Evolutionary conservation across 2,329 filamentous ascomycete species (phyloP).

Genomic region (Microsporum canis): DNA sequence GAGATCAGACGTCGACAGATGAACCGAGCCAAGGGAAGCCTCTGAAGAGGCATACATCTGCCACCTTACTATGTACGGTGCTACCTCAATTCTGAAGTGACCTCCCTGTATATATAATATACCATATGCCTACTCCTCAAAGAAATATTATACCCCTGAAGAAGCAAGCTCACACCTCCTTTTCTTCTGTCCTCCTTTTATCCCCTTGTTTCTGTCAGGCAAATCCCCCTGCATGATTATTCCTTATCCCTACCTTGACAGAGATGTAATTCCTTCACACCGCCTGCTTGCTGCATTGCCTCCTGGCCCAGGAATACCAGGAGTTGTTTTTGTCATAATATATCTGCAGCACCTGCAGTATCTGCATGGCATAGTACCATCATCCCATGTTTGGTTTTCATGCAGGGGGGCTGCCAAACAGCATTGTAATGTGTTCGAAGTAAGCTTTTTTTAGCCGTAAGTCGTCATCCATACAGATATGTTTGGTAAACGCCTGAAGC

Average conservation of each 20-base stretch:
- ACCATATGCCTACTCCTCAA: not conserved
- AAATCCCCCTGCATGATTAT: not conserved
- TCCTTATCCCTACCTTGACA: not conserved
- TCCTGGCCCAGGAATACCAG: not conserved
- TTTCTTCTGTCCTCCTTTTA: not conserved
- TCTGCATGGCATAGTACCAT: not conserved
- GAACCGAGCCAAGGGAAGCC: slow-evolving; percentile 26
- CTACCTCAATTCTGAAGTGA: not conserved
- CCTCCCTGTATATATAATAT: not conserved
- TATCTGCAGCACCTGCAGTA: not conserved
- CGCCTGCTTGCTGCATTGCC: not conserved
- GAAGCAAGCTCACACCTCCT: not conserved
- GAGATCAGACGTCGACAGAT: slow-evolving; percentile 54
- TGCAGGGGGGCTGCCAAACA: not conserved
- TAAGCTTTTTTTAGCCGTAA: not conserved
- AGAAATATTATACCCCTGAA: not conserved
- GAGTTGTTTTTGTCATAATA: not conserved
- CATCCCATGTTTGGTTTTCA: not conserved
- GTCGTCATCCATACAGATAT: too few relatives aligned
- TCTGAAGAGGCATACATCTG: slow-evolving; percentile 7
- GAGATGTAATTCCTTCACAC: not conserved
- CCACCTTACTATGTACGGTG: not conserved
- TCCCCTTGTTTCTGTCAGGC: not conserved
- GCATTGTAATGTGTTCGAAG: not conserved
- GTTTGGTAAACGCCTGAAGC: too few relatives aligned